These are phyloP conservation scores for Apophysomyces trapeziformis DNA, from an alignment of 371 early-diverging fungal genomes.

Conservation along the genomic window DNA sequence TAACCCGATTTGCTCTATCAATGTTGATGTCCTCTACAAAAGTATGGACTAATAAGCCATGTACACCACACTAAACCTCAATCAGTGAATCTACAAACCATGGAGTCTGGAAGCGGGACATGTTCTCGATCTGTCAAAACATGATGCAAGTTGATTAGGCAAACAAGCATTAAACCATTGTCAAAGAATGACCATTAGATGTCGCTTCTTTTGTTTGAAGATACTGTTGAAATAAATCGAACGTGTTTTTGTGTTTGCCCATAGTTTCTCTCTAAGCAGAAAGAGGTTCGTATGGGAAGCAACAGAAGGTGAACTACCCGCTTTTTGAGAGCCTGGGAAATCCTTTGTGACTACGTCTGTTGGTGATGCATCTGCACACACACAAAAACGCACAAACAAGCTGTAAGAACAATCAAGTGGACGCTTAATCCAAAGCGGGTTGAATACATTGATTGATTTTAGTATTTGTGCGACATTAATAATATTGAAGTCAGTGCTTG, in stretches of 20 bases:
- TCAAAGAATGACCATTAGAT: not conserved
- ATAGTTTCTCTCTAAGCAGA: not conserved
- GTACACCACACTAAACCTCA: not conserved
- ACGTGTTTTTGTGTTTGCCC: constrained; percentile 30
- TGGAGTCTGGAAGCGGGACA: constrained; percentile 37
- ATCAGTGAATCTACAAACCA: constrained; percentile 18
- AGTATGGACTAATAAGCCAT: not conserved
- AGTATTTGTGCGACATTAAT: too few relatives aligned
- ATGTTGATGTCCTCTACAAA: constrained; percentile 58
- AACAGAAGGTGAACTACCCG: too few relatives aligned
- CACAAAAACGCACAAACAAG: too few relatives aligned
- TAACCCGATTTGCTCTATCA: constrained; percentile 65
- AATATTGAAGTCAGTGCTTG: too few relatives aligned
- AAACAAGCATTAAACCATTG: not conserved
- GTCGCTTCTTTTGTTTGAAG: constrained; percentile 18
- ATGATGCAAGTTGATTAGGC: not conserved
- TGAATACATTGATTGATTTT: too few relatives aligned
- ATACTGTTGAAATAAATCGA: constrained; percentile 30
- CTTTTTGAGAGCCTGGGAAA: too few relatives aligned
- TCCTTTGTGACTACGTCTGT: too few relatives aligned
- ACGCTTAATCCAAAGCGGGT: too few relatives aligned
- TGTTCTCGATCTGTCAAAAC: constrained; percentile 18
- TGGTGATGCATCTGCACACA: too few relatives aligned
- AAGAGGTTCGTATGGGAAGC: not conserved
- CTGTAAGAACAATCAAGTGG: too few relatives aligned